Evolutionary conservation across 768 basidiomycete species (phyloP).

Genomic region (Galerina sulciceps): DNA sequence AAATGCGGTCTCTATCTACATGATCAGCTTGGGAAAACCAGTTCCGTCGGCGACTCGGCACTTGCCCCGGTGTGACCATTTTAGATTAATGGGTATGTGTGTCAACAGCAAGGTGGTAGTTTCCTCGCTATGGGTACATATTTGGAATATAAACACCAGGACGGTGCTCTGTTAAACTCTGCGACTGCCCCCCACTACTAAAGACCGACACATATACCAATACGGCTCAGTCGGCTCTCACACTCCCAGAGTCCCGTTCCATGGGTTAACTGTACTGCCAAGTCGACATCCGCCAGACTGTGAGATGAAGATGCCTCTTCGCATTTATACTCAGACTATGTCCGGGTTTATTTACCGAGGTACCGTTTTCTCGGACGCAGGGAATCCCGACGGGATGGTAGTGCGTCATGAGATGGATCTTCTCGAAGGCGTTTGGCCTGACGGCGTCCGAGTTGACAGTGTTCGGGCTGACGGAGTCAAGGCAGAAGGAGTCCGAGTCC

Average conservation of each 20-base stretch:
- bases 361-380: too few relatives aligned
- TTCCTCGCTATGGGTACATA: neutral
- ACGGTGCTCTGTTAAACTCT: too few relatives aligned
- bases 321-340: neutral
- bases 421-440: slow-evolving; percentile 1
- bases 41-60: too few relatives aligned
- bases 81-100: slow-evolving; percentile 8
- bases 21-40: too few relatives aligned
- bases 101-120: neutral
- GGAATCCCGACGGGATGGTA: too few relatives aligned
- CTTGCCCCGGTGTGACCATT: too few relatives aligned
- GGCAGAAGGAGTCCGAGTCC: slow-evolving; percentile 4
- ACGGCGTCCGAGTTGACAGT: neutral
- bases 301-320: neutral
- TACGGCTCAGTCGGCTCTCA: neutral
- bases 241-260: neutral
- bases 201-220: neutral
- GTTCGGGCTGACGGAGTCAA: neutral
- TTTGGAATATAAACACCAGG: neutral
- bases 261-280: neutral
- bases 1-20: too few relatives aligned
- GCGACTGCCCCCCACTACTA: too few relatives aligned
- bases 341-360: neutral
- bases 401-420: neutral
- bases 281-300: neutral